Evolutionary conservation across 2,329 filamentous ascomycete species (phyloP).

Genomic region (Xylaria sp.): DNA sequence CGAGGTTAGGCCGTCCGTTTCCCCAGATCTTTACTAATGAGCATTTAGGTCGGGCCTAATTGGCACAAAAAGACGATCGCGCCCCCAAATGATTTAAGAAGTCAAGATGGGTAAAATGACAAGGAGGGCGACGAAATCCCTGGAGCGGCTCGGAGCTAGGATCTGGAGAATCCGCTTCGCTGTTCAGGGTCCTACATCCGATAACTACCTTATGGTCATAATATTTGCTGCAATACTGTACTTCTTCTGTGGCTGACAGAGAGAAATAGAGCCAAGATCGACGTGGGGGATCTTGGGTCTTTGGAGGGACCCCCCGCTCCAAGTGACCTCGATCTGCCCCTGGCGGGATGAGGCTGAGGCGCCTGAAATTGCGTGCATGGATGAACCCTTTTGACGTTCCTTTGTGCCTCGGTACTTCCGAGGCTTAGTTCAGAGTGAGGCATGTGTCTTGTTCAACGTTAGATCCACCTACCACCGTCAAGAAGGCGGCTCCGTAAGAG

Average conservation of each 20-base stretch:
- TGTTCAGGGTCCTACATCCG: slow-evolving; percentile 9
- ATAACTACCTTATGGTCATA: too few relatives aligned
- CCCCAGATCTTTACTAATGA: slow-evolving; percentile 35
- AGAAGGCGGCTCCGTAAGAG: background rate
- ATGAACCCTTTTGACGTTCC: slow-evolving; percentile 1
- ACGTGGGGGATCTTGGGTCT: slow-evolving; percentile 28
- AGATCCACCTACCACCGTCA: slow-evolving; percentile 2
- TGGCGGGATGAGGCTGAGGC: slow-evolving; percentile 32
- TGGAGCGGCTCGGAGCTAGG: slow-evolving; percentile 16
- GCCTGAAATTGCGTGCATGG: slow-evolving; percentile 30
- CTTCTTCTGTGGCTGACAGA: slow-evolving; percentile 12
- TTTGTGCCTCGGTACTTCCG: slow-evolving; percentile 27
- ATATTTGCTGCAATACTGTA: background rate
- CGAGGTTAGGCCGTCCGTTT: slow-evolving; percentile 27
- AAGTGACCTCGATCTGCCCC: slow-evolving; percentile 26
- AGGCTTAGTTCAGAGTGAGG: slow-evolving; percentile 18
- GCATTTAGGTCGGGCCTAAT: background rate
- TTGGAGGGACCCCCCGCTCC: slow-evolving; percentile 19
- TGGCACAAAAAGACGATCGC: background rate
- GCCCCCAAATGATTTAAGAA: slow-evolving; percentile 7
- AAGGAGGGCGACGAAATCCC: slow-evolving; percentile 2
- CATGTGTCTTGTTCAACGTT: slow-evolving; percentile 3
- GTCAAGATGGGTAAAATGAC: slow-evolving; percentile 17
- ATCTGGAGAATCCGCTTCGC: slow-evolving; percentile 12
- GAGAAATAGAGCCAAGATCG: slow-evolving; percentile 16